Evolutionary conservation across 2,329 filamentous ascomycete genomes (phyloP).

Genomic region (Colletotrichum paranaense): DNA sequence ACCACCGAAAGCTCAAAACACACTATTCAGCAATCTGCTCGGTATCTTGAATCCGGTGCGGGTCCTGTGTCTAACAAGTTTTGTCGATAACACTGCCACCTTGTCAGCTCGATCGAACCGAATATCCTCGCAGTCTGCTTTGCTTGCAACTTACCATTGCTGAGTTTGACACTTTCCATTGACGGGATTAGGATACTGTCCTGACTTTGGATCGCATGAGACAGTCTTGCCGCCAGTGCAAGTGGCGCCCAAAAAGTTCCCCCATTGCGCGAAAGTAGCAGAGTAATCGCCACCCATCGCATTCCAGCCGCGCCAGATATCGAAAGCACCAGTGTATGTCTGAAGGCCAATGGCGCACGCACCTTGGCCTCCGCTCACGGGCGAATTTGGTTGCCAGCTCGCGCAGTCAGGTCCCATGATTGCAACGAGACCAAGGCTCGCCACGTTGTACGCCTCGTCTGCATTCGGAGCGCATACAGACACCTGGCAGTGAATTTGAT

Average conservation of each 20-base stretch:
- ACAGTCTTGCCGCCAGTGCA: slow-evolving; percentile 12
- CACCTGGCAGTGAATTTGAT: slow-evolving; percentile 7
- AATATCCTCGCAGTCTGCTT: no score
- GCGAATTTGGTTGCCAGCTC: background rate
- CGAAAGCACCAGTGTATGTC: background rate
- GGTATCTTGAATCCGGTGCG: no score
- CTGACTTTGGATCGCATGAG: slow-evolving; percentile 11
- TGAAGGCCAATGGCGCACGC: background rate
- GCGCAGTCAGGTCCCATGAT: slow-evolving; percentile 29
- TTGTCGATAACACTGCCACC: background rate
- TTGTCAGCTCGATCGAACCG: background rate
- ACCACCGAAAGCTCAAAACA: no score
- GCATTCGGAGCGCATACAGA: slow-evolving; percentile 16
- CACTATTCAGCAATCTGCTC: no score
- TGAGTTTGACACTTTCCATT: slow-evolving; percentile 13
- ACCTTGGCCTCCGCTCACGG: background rate
- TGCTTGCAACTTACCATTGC: background rate
- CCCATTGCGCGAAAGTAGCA: slow-evolving; percentile 15
- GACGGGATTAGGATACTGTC: background rate
- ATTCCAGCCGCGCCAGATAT: slow-evolving; percentile 19
- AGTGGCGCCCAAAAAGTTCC: slow-evolving; percentile 9
- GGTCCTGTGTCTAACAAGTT: background rate
- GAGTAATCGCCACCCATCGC: background rate
- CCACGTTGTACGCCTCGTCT: slow-evolving; percentile 14
- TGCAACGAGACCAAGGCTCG: slow-evolving; percentile 15